Evolutionary conservation across 306 rosid species (phyloP).

Genomic region (Cajanus cajan): DNA sequence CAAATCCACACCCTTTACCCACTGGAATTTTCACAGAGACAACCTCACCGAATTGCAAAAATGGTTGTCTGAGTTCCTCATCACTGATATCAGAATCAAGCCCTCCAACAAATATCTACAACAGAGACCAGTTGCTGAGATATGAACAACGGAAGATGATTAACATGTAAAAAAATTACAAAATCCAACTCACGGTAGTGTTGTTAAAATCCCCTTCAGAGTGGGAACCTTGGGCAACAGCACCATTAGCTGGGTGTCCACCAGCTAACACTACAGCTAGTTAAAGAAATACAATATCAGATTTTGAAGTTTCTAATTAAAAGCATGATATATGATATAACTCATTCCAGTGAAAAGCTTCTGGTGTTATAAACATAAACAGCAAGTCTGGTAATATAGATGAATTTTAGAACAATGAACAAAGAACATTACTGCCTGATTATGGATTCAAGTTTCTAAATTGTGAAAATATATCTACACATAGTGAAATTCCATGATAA

Average conservation of each 20-base stretch:
- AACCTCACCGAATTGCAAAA: slow-evolving; percentile 87
- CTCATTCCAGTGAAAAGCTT: slow-evolving; percentile 11
- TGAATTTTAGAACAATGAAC: slow-evolving; percentile 1
- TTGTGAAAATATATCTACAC: not conserved
- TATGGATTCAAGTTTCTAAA: slow-evolving; percentile 7
- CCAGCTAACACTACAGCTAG: slow-evolving; percentile 91
- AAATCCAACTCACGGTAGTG: slow-evolving; percentile 75
- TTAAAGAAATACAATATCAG: slow-evolving; percentile 27
- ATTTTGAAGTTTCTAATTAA: slow-evolving; percentile 22
- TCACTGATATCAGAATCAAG: slow-evolving; percentile 92
- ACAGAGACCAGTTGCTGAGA: slow-evolving; percentile 25
- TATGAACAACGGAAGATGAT: slow-evolving; percentile 4
- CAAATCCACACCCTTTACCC: slow-evolving; percentile 98
- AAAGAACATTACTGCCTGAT: slow-evolving; percentile 2
- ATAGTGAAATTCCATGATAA: not conserved
- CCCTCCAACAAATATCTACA: slow-evolving; percentile 97
- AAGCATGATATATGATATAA: slow-evolving; percentile 9
- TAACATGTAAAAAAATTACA: not conserved
- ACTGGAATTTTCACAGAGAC: slow-evolving; percentile 90
- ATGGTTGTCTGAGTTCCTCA: slow-evolving; percentile 89
- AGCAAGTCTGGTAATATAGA: slow-evolving; percentile 15
- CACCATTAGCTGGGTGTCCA: slow-evolving; percentile 79
- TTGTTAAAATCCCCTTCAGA: slow-evolving; percentile 76
- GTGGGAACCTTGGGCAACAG: slow-evolving; percentile 71
- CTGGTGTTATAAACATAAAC: not conserved